phyloP scores from a whole-genome alignment of 169 alveolate species.

The Eimeria acervulina region DNA sequence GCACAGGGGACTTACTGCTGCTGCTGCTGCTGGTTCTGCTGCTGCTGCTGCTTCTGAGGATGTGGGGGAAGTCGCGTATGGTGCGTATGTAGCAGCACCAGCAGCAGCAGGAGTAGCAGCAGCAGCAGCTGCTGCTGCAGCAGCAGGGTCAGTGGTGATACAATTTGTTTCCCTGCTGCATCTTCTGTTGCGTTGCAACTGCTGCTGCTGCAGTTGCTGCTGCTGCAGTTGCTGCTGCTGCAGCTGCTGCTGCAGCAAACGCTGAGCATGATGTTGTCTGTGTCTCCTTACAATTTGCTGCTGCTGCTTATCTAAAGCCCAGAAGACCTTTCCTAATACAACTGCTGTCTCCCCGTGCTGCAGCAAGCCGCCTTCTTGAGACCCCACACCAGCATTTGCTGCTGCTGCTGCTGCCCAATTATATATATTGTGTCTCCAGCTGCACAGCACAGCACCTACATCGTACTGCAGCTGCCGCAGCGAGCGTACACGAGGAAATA shows the following conservation, averaged over 20 bases:
- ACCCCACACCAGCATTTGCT: background rate
- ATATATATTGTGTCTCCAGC: slow-evolving; percentile 62
- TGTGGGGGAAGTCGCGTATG: background rate
- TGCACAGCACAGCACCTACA: slow-evolving; percentile 51
- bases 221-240: slow-evolving; percentile 3
- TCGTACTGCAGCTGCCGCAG: slow-evolving; percentile 75
- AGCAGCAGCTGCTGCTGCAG: slow-evolving; percentile 12
- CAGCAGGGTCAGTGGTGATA: background rate
- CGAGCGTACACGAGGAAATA: slow-evolving; percentile 56
- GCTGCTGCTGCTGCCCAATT: slow-evolving; percentile 41
- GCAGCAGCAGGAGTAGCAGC: background rate
- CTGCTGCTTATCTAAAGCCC: slow-evolving; percentile 28
- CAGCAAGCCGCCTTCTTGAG: slow-evolving; percentile 66
- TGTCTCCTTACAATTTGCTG: slow-evolving; percentile 42
- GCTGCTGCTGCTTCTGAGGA: too few species aligned
- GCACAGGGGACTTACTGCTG: background rate
- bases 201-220: background rate
- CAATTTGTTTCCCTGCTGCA: background rate
- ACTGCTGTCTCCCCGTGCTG: slow-evolving; percentile 73
- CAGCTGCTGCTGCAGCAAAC: background rate
- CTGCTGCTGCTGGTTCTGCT: too few species aligned
- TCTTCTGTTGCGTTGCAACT: background rate
- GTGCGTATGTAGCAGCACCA: background rate
- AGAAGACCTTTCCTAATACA: slow-evolving; percentile 65
- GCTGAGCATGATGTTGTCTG: background rate